Evolutionary conservation across 352 stramenopile genomes (phyloP).

Genomic region (Phytophthora cryptogea): DNA sequence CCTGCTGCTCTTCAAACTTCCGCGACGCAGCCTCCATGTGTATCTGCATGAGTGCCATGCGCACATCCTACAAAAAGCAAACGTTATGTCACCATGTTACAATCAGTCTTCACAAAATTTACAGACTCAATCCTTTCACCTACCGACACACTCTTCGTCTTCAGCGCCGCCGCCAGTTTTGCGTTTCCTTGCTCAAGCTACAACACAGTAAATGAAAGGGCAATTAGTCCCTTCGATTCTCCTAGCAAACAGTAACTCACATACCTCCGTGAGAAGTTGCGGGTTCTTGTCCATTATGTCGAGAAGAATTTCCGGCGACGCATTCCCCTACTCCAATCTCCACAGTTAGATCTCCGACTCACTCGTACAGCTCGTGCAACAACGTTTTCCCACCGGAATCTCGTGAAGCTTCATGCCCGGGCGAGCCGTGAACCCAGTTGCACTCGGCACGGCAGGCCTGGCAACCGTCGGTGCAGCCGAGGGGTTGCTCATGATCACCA

Average conservation of each 20-base stretch:
- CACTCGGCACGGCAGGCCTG: slow-evolving; percentile 15
- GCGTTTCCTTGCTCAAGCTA: slow-evolving; percentile 69
- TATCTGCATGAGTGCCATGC: slow-evolving; percentile 84
- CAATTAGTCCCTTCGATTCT: not conserved
- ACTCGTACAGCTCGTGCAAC: not conserved
- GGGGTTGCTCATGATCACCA: slow-evolving; percentile 64
- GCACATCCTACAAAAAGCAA: slow-evolving; percentile 60
- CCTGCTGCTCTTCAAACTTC: slow-evolving; percentile 82
- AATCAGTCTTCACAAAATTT: not conserved
- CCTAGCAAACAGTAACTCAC: not conserved
- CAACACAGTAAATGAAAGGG: not conserved
- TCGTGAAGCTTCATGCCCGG: slow-evolving; percentile 78
- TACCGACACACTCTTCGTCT: slow-evolving; percentile 73
- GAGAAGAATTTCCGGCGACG: slow-evolving; percentile 74
- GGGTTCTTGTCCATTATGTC: slow-evolving; percentile 88
- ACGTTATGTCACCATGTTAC: not conserved
- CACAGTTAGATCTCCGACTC: not conserved
- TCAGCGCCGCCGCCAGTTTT: slow-evolving; percentile 64
- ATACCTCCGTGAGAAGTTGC: slow-evolving; percentile 64
- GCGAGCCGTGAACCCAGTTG: slow-evolving; percentile 43
- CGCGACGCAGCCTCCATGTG: slow-evolving; percentile 82
- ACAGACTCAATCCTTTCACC: slow-evolving; percentile 7
- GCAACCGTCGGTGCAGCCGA: slow-evolving; percentile 23
- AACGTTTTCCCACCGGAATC: slow-evolving; percentile 61
- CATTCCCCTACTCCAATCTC: slow-evolving; percentile 37